Evolutionary conservation across 2,329 filamentous ascomycete species (phyloP).

Genomic region (Rutstroemia sp.): DNA sequence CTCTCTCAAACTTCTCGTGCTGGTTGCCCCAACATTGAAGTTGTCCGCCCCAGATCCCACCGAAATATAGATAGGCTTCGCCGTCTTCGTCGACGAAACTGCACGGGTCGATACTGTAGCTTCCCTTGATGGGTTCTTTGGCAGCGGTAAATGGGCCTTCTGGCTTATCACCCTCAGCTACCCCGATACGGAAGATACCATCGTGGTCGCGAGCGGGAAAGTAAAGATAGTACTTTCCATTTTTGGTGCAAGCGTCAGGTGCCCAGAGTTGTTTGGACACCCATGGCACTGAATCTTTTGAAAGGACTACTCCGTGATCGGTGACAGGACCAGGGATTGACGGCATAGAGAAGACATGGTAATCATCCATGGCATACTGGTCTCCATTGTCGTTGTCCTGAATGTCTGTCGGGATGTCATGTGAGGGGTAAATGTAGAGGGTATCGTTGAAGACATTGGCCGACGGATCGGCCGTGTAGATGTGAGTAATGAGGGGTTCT

Average conservation of each 20-base stretch:
- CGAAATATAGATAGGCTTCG: constrained; percentile 64
- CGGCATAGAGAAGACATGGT: constrained; percentile 64
- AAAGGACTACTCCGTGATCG: constrained; percentile 66
- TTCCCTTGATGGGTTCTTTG: constrained; percentile 56
- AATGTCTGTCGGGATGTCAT: constrained; percentile 70
- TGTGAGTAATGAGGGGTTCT: constrained; percentile 59
- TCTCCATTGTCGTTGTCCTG: constrained; percentile 77
- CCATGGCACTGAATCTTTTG: constrained; percentile 63
- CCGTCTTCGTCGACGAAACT: constrained; percentile 68
- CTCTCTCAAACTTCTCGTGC: constrained; percentile 43
- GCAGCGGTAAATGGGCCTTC: constrained; percentile 65
- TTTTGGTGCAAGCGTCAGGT: constrained; percentile 62
- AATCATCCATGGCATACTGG: constrained; percentile 79
- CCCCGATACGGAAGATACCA: constrained; percentile 67
- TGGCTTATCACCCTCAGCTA: constrained; percentile 56
- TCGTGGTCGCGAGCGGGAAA: constrained; percentile 68
- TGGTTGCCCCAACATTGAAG: constrained; percentile 60
- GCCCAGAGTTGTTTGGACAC: constrained; percentile 75
- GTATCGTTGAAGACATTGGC: constrained; percentile 72
- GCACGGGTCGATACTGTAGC: constrained; percentile 71
- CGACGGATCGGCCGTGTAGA: constrained; percentile 75
- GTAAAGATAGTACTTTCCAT: constrained; percentile 68
- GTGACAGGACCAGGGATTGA: constrained; percentile 45
- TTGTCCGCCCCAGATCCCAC: constrained; percentile 75
- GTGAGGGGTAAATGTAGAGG: constrained; percentile 74